Conservation (phyloP, 2,329 filamentous ascomycete genomes). For the Pestalotiopsis sp. region DNA sequence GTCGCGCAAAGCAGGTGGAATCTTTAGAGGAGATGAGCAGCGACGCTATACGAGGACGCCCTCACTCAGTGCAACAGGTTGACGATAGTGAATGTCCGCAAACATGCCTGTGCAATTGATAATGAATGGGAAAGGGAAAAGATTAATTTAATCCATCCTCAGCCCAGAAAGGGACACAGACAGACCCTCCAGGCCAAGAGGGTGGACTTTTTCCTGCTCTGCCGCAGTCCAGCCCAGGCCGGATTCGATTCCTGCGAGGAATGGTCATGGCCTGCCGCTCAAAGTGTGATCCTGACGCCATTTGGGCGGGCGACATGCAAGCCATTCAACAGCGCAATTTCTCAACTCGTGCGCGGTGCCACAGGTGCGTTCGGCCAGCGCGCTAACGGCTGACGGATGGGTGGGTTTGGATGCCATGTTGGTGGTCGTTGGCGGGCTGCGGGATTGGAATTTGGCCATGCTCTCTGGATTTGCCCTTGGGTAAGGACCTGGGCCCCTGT, state of each 20-base stretch:
- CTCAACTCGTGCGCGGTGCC: not conserved
- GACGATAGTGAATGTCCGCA: not conserved
- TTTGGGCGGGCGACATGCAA: not conserved
- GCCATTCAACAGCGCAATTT: slow-evolving; percentile 10
- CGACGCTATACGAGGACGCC: not conserved
- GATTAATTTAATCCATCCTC: not conserved
- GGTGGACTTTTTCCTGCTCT: not conserved
- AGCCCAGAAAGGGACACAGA: not conserved
- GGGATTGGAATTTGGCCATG: not conserved
- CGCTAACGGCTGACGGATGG: not conserved
- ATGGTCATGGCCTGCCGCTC: not conserved
- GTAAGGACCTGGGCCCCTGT: not conserved
- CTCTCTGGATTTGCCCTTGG: not conserved
- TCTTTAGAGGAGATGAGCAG: not conserved
- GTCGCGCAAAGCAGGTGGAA: not conserved
- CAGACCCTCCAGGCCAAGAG: not conserved
- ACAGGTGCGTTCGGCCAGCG: not conserved
- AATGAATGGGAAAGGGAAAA: not conserved
- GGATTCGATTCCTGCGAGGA: not conserved
- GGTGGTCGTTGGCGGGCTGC: not conserved
- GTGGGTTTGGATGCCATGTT: not conserved
- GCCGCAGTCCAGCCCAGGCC: not conserved
- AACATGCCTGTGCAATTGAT: not conserved
- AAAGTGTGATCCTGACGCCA: not conserved
- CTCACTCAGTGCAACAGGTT: not conserved